Conservation (phyloP, 2,329 filamentous ascomycete species). For the Achaetomium macrosporum region DNA sequence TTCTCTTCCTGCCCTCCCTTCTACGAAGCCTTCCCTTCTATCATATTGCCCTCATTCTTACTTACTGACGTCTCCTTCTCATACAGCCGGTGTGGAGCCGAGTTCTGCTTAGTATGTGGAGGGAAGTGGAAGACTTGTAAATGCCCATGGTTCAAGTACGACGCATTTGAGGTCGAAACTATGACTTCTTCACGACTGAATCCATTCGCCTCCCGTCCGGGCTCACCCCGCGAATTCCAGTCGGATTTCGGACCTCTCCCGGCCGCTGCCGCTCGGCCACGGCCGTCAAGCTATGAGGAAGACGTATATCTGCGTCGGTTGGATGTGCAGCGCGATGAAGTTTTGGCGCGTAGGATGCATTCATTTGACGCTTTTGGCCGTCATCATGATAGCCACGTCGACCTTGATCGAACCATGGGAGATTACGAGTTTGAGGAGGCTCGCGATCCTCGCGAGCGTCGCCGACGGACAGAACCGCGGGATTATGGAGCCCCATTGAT, state of each 20-base stretch:
- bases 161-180: constrained; percentile 47
- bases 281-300: constrained; percentile 40
- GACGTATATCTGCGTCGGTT: constrained; percentile 40
- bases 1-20: background rate
- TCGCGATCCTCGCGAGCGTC: constrained; percentile 32
- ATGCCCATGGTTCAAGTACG: constrained; percentile 73
- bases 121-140: constrained; percentile 76
- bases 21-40: background rate
- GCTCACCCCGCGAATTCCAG: constrained; percentile 31
- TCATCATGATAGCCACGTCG: constrained; percentile 32
- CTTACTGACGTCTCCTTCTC: constrained; percentile 2
- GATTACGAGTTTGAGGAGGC: constrained; percentile 38
- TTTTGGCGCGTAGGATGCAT: constrained; percentile 34
- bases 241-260: constrained; percentile 24
- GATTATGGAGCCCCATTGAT: constrained; percentile 53
- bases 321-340: constrained; percentile 43
- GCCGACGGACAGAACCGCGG: constrained; percentile 36
- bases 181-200: constrained; percentile 30
- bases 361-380: constrained; percentile 33
- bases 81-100: constrained; percentile 63
- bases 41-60: background rate
- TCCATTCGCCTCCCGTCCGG: constrained; percentile 28
- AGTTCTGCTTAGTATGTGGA: constrained; percentile 86
- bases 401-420: constrained; percentile 30
- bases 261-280: constrained; percentile 24